Conservation (phyloP, 2,329 filamentous ascomycete genomes). For the Hypoxylon sp. region DNA sequence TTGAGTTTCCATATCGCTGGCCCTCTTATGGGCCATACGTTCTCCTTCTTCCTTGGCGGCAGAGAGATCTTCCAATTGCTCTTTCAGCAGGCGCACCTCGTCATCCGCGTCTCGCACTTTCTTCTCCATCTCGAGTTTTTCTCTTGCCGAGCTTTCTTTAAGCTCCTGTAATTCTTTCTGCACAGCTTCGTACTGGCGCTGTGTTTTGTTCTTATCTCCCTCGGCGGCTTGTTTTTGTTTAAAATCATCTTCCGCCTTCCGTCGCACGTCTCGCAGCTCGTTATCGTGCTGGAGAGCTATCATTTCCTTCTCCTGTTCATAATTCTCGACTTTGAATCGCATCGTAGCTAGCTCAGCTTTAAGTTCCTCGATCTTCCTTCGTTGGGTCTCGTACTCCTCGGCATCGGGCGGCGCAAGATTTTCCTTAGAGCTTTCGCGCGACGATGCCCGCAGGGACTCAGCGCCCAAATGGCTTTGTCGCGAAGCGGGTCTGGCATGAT, state of each 20-base stretch:
- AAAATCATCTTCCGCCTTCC: slow-evolving; percentile 88
- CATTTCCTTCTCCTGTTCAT: slow-evolving; percentile 90
- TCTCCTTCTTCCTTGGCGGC: slow-evolving; percentile 78
- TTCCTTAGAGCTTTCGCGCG: slow-evolving; percentile 72
- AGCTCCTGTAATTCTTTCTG: slow-evolving; percentile 68
- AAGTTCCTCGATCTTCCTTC: slow-evolving; percentile 78
- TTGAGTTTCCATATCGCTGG: slow-evolving; percentile 69
- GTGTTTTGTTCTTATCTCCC: slow-evolving; percentile 65
- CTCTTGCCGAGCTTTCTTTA: slow-evolving; percentile 65
- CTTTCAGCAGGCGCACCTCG: slow-evolving; percentile 79
- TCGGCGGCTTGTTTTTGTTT: slow-evolving; percentile 75
- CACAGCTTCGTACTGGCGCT: slow-evolving; percentile 65
- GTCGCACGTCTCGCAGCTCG: slow-evolving; percentile 84
- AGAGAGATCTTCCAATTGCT: slow-evolving; percentile 83
- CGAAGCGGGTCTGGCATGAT: slow-evolving; percentile 57
- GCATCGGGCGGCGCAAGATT: slow-evolving; percentile 72
- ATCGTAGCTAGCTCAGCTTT: slow-evolving; percentile 91
- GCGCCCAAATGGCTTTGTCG: slow-evolving; percentile 59
- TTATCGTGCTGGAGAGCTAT: slow-evolving; percentile 83
- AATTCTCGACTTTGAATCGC: slow-evolving; percentile 87
- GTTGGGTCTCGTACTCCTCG: slow-evolving; percentile 72
- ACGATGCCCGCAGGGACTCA: slow-evolving; percentile 62
- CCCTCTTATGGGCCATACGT: slow-evolving; percentile 70
- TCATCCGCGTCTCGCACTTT: slow-evolving; percentile 80
- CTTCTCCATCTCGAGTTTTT: slow-evolving; percentile 77